phyloP scores from a whole-genome alignment of 1,139 yeast genomes.

The Geotrichum fermentans region DNA sequence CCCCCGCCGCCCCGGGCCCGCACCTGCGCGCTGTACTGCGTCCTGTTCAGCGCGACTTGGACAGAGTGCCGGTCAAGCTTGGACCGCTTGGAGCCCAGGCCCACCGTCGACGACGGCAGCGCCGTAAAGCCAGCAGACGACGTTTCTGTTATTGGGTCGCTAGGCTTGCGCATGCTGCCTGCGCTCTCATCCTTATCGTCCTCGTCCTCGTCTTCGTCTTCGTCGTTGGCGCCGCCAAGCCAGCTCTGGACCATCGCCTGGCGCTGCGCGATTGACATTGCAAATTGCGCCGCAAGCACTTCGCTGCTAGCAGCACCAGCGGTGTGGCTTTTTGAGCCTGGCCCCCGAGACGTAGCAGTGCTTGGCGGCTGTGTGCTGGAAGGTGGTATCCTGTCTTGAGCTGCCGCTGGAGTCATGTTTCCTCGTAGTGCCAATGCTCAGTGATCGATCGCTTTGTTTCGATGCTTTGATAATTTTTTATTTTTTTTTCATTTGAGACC shows the following conservation, averaged over 20 bases:
- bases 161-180: neutral
- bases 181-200: too few relatives aligned
- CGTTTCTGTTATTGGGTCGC: neutral
- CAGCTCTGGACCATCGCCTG: constrained; percentile 11
- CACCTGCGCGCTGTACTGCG: neutral
- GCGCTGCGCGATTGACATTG: constrained; percentile 1
- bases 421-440: too few relatives aligned
- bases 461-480: too few relatives aligned
- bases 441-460: too few relatives aligned
- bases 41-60: neutral
- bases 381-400: too few relatives aligned
- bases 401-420: too few relatives aligned
- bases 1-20: neutral
- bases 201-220: neutral
- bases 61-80: constrained; percentile 6
- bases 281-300: constrained; percentile 5
- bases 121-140: neutral
- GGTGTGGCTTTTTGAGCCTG: too few relatives aligned
- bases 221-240: neutral
- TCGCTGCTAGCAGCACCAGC: neutral
- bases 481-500: too few relatives aligned
- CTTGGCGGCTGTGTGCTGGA: too few relatives aligned
- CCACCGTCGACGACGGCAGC: constrained; percentile 13
- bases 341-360: too few relatives aligned
- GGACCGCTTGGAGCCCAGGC: constrained; percentile 17